phyloP scores from a whole-genome alignment of 768 basidiomycete genomes.

The Dictyophora rubrovolvata region DNA sequence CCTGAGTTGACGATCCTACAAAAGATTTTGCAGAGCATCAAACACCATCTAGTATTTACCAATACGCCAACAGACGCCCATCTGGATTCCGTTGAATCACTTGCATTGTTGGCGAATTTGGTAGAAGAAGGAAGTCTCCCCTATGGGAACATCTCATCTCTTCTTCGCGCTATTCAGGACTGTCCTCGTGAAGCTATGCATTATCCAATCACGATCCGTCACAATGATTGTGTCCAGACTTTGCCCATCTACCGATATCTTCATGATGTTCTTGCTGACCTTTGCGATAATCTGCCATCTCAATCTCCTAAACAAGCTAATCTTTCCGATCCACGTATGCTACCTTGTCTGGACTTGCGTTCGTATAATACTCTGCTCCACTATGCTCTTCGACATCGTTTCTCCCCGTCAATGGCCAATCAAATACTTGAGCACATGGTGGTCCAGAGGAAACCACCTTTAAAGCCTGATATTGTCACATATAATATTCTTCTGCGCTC shows the following conservation, averaged over 20 bases:
- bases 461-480: constrained; percentile 40
- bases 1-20: constrained; percentile 1
- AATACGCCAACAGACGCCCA: not conserved
- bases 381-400: constrained; percentile 54
- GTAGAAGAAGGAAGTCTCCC: constrained; percentile 1
- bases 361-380: constrained; percentile 56
- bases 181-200: not conserved
- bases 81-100: not conserved
- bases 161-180: constrained; percentile 1
- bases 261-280: constrained; percentile 20
- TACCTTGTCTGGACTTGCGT: constrained; percentile 28
- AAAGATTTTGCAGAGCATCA: constrained; percentile 4
- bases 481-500: constrained; percentile 52
- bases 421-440: constrained; percentile 48
- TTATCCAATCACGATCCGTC: constrained; percentile 8
- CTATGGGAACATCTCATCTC: not conserved
- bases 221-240: constrained; percentile 7
- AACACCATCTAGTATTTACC: not conserved
- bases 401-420: constrained; percentile 38
- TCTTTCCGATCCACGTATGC: constrained; percentile 9
- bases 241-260: constrained; percentile 23
- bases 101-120: constrained; percentile 1
- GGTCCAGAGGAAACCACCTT: constrained; percentile 26
- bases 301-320: constrained; percentile 4
- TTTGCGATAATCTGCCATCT: constrained; percentile 12